A percentile compares a stretch with the other conserved stretches of the same genome.
Evolutionary conservation across 2,329 filamentous ascomycete genomes (phyloP).

Genomic region (Leptographium procerum): DNA sequence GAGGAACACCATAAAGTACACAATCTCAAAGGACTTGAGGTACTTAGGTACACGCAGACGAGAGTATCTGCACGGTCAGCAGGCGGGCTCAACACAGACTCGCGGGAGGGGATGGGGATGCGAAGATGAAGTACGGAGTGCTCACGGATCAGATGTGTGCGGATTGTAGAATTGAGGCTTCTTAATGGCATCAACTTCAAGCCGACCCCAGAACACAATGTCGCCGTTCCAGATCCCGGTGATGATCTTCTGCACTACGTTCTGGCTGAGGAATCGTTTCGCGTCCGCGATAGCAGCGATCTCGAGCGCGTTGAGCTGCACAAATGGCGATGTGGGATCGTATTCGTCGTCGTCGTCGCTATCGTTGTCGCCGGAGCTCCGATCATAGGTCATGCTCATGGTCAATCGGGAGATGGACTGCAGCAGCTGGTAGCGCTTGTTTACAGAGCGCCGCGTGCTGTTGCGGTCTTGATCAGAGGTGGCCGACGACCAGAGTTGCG

Average conservation of each 20-base stretch:
- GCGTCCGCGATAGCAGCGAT: slow-evolving; percentile 72
- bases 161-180: slow-evolving; percentile 65
- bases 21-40: slow-evolving; percentile 70
- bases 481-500: slow-evolving; percentile 6
- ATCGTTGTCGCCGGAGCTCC: slow-evolving; percentile 34
- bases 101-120: too few relatives aligned
- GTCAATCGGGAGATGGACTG: slow-evolving; percentile 46
- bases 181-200: slow-evolving; percentile 65
- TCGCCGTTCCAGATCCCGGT: slow-evolving; percentile 78
- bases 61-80: slow-evolving; percentile 47
- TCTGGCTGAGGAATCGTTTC: slow-evolving; percentile 75
- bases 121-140: not conserved
- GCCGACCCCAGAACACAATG: slow-evolving; percentile 74
- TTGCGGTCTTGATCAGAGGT: not conserved
- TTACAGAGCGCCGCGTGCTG: slow-evolving; percentile 12
- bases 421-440: slow-evolving; percentile 37
- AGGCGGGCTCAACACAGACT: not conserved
- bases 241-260: slow-evolving; percentile 70
- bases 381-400: slow-evolving; percentile 31
- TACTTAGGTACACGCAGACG: slow-evolving; percentile 71
- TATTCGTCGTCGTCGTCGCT: slow-evolving; percentile 35
- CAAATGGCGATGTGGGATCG: slow-evolving; percentile 61
- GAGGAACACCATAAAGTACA: slow-evolving; percentile 70
- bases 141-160: slow-evolving; percentile 51
- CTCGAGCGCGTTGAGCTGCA: slow-evolving; percentile 73